Evolutionary conservation across 2,329 filamentous ascomycete species (phyloP), one percentile per base, ranked within the genome.

Genomic region (Fusarium sp.): DNA sequence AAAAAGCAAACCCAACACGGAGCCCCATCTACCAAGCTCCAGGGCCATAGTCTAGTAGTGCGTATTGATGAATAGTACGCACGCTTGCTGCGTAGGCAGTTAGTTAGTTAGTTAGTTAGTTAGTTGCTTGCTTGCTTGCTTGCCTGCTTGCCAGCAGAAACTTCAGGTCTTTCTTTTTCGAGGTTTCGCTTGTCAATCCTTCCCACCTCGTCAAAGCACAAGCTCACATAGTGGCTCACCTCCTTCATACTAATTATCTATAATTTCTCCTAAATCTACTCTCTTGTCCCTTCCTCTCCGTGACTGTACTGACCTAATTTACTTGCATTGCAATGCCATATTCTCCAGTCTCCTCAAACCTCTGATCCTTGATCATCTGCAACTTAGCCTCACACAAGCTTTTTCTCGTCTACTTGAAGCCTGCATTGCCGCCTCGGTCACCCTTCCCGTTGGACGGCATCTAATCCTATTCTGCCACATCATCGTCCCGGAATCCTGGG

Each of bases 391-490:
- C 56, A 54, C 64, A 70, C 72, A 72, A 73, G 60, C 70, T 65
- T 66, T 64, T 66, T 64, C 30, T 62, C 18, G 52, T 59, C 62
- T 68, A 58, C 57, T 62, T 71, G 48, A 72, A 73, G 57, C 60
- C 73, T 67, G 70, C 68, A 66, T 70, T 68, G 59, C 59, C 61
- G 63, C 58, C 62, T 69, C 48, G 44, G 30, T 65, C 67, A 64
- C 54, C 45, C 52, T 68, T 66, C 47, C 67, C 63, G 51, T 63
- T 67, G 50, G 45, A 75, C 65, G 63, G 70, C 68, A 78, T 70
- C 76, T 78, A 76, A 77, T 78, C 75, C 63, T 67, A 51, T 75
- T 57, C 74, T 78, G 77, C 77, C 77, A 79, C 77, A 78, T 79
- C 76, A 78, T 68, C 62, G 51, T 59, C 66, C 76, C 66, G 70